Evolutionary conservation across 768 basidiomycete genomes (phyloP).

Genomic region (Termitomyces sp.): DNA sequence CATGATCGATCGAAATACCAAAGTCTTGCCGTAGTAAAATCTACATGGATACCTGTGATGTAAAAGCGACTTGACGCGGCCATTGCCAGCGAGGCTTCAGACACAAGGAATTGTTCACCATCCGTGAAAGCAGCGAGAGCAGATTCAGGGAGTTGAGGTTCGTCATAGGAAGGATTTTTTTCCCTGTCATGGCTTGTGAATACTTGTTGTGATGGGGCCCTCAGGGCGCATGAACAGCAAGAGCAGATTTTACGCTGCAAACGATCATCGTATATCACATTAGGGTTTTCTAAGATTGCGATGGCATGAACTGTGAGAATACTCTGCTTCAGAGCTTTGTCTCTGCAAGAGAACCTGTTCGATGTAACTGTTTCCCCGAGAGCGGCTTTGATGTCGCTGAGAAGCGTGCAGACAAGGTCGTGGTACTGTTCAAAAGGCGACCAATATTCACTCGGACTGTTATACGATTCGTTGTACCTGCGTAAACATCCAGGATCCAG

Average conservation of each 20-base stretch:
- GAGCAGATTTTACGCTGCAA: background rate
- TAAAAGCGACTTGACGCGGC: conserved; percentile 13
- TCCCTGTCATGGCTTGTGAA: background rate
- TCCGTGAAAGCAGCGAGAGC: background rate
- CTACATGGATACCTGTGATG: conserved; percentile 18
- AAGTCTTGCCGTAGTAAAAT: conserved; percentile 12
- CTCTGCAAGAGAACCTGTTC: background rate
- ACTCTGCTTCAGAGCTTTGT: background rate
- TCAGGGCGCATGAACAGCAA: background rate
- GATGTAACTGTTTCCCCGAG: background rate
- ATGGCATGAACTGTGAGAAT: background rate
- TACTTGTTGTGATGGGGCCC: background rate
- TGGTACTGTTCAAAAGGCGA: background rate
- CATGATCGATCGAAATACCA: conserved; percentile 26
- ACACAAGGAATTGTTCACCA: background rate
- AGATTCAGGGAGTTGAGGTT: background rate
- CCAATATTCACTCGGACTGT: background rate
- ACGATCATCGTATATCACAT: background rate
- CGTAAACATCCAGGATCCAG: background rate
- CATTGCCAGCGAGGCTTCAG: conserved; percentile 3
- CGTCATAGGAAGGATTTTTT: background rate
- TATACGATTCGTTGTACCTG: background rate
- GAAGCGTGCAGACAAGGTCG: background rate
- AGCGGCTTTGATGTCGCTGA: background rate
- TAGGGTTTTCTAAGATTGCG: background rate